Conservation (phyloP, 805 yeast genomes). For the Starmerella apicola region DNA sequence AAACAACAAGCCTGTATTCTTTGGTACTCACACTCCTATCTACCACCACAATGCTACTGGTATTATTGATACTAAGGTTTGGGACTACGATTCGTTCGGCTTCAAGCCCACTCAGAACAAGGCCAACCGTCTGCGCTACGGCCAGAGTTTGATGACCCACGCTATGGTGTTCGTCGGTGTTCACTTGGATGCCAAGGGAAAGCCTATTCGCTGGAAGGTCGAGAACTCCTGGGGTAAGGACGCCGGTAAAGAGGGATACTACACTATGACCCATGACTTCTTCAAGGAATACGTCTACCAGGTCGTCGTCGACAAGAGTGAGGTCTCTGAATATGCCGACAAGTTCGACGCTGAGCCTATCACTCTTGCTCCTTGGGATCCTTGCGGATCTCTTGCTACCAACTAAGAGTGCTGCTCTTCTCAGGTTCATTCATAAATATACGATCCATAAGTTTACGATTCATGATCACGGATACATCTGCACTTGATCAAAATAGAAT, state of each 20-base stretch:
- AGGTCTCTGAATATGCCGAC: constrained; percentile 33
- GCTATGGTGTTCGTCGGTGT: constrained; percentile 82
- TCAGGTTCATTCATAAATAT: too few species aligned
- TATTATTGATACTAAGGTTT: constrained; percentile 57
- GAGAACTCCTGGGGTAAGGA: constrained; percentile 72
- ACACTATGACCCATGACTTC: constrained; percentile 60
- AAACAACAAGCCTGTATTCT: constrained; percentile 68
- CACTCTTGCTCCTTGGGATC: constrained; percentile 64
- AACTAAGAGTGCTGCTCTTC: too few species aligned
- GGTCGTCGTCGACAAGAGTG: constrained; percentile 47
- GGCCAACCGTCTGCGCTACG: constrained; percentile 56
- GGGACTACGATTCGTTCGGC: constrained; percentile 43
- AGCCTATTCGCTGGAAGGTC: constrained; percentile 57
- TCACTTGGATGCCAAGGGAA: constrained; percentile 50
- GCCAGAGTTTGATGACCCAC: constrained; percentile 73
- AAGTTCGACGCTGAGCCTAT: constrained; percentile 38
- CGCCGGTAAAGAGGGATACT: constrained; percentile 54
- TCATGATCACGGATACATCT: too few species aligned
- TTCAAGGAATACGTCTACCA: constrained; percentile 66
- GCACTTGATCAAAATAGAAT: too few species aligned
- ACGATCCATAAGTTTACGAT: too few species aligned
- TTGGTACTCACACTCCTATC: constrained; percentile 82
- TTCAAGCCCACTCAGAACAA: constrained; percentile 43
- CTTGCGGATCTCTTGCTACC: constrained; percentile 61
- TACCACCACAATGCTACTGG: constrained; percentile 54